Percentiles rank a stretch among this genome's conserved stretches.
Evolutionary conservation across 805 yeast genomes (phyloP).

Genomic region (Candida lessepsii): DNA sequence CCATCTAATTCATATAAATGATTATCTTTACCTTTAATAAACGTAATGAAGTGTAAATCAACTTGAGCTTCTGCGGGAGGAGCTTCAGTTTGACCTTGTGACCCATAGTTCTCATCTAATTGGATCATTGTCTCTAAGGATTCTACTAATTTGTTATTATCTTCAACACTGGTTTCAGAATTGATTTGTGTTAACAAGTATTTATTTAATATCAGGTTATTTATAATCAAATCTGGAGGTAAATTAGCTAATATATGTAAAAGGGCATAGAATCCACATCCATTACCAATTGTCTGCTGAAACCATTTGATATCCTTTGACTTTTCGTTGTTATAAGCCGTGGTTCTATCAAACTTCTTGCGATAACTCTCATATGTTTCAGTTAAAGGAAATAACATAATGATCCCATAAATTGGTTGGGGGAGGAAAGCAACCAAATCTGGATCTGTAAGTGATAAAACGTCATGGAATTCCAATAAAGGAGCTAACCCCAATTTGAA

Average conservation of each 20-base stretch:
- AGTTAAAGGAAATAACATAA: slow-evolving; percentile 83
- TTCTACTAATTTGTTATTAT: slow-evolving; percentile 45
- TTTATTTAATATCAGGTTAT: slow-evolving; percentile 31
- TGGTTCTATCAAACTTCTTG: slow-evolving; percentile 33
- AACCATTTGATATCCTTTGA: slow-evolving; percentile 61
- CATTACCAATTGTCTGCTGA: slow-evolving; percentile 79
- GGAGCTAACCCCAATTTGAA: slow-evolving; percentile 64
- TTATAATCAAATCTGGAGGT: slow-evolving; percentile 44
- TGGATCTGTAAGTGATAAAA: slow-evolving; percentile 80
- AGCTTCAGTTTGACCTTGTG: slow-evolving; percentile 64
- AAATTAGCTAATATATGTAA: slow-evolving; percentile 57
- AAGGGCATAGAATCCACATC: slow-evolving; percentile 90
- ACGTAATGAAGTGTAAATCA: slow-evolving; percentile 76
- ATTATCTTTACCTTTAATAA: slow-evolving; percentile 54
- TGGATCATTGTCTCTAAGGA: slow-evolving; percentile 40
- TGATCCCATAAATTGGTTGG: slow-evolving; percentile 70
- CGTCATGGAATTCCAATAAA: slow-evolving; percentile 66
- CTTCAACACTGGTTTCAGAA: slow-evolving; percentile 21
- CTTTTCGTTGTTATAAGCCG: slow-evolving; percentile 24
- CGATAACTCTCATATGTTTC: slow-evolving; percentile 55
- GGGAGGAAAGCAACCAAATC: slow-evolving; percentile 81
- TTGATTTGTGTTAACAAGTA: slow-evolving; percentile 17
- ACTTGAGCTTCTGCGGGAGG: slow-evolving; percentile 53
- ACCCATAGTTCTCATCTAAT: slow-evolving; percentile 45
- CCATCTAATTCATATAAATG: slow-evolving; percentile 87